These are phyloP conservation scores for Candida argentea DNA, from an alignment of 805 yeast genomes.

Conservation along the genomic window DNA sequence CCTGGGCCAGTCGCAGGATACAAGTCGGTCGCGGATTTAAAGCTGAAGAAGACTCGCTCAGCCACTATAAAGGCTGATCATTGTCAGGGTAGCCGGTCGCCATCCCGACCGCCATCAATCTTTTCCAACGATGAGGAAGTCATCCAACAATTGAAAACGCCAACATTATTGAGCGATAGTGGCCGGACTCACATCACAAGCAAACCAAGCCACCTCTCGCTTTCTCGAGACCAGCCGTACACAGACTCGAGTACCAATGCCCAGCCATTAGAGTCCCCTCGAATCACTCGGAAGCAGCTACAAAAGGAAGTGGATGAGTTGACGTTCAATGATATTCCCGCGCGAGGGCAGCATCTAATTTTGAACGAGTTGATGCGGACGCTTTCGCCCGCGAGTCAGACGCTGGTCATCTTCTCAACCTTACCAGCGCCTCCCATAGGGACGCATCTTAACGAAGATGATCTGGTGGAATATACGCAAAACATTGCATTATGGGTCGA, in stretches of 20 bases:
- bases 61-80: not conserved
- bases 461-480: constrained; percentile 64
- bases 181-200: too few species aligned
- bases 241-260: too few species aligned
- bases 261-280: too few species aligned
- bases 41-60: constrained; percentile 7
- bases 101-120: constrained; percentile 17
- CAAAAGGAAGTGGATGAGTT: constrained; percentile 26
- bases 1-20: not conserved
- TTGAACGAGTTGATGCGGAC: constrained; percentile 75
- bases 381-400: constrained; percentile 38
- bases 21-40: constrained; percentile 1
- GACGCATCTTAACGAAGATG: constrained; percentile 60
- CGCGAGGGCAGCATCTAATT: constrained; percentile 81
- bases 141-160: constrained; percentile 24
- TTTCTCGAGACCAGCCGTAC: too few species aligned
- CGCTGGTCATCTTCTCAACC: constrained; percentile 79
- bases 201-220: too few species aligned
- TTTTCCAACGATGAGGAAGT: constrained; percentile 27
- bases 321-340: constrained; percentile 81
- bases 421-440: constrained; percentile 84
- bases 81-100: not conserved
- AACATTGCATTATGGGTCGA: constrained; percentile 74
- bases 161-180: too few species aligned
- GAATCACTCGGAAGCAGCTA: constrained; percentile 24